Percentiles rank a stretch among this genome's conserved stretches.
Evolutionary conservation across 1,284 basidiomycete genomes (phyloP).

Genomic region (Moesziomyces aphidis): DNA sequence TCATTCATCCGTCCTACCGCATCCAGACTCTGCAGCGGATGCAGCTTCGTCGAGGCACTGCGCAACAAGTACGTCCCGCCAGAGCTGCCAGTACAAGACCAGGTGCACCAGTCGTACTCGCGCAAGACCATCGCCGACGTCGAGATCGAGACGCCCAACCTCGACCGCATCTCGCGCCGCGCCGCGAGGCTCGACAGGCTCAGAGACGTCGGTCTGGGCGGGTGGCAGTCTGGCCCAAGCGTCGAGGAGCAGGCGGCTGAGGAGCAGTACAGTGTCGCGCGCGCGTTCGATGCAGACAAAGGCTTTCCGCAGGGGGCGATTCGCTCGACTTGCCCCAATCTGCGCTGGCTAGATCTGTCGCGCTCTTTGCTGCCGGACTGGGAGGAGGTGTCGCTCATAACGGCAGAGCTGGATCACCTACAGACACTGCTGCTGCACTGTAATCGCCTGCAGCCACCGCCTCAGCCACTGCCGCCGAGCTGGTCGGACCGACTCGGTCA

Average conservation of each 20-base stretch:
- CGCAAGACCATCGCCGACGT: constrained; percentile 70
- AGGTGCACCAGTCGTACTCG: constrained; percentile 70
- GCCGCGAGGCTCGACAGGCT: constrained; percentile 78
- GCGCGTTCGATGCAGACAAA: constrained; percentile 70
- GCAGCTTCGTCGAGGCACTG: constrained; percentile 80
- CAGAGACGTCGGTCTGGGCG: constrained; percentile 82
- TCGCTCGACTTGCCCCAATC: constrained; percentile 75
- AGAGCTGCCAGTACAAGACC: too few species aligned
- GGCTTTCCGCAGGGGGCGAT: constrained; percentile 74
- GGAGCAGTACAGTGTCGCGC: constrained; percentile 69
- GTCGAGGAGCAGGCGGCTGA: constrained; percentile 7
- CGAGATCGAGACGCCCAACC: constrained; percentile 84
- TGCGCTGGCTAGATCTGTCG: constrained; percentile 85
- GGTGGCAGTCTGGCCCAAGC: constrained; percentile 33
- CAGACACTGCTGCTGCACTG: constrained; percentile 74
- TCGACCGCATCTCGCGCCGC: constrained; percentile 80
- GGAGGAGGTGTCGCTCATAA: constrained; percentile 77
- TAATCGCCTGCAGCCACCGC: constrained; percentile 65
- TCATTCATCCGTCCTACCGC: constrained; percentile 55
- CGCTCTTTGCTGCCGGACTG: constrained; percentile 80
- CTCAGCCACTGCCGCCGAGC: constrained; percentile 53
- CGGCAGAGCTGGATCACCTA: constrained; percentile 75
- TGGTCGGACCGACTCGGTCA: constrained; percentile 71
- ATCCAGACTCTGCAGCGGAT: constrained; percentile 53
- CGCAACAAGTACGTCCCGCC: constrained; percentile 54